Evolutionary conservation across 345 rosid species (phyloP).

Genomic region (Mallotus nudiflorus): DNA sequence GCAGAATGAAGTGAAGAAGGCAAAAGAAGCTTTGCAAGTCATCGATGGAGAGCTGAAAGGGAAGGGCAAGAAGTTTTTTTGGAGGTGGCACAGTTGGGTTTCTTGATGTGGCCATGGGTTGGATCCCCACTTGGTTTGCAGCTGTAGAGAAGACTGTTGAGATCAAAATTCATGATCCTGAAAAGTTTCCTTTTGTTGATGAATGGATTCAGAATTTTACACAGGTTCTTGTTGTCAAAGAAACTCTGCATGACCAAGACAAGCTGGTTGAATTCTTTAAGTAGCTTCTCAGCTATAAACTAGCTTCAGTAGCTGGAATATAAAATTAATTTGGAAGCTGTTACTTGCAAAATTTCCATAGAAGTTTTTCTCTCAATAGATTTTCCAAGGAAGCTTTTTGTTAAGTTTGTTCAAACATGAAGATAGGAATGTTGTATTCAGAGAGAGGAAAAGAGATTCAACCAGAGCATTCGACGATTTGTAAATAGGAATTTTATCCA

Average conservation of each 20-base stretch:
- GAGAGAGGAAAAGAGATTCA: too few relatives aligned
- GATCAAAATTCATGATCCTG: neutral
- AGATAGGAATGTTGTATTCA: too few relatives aligned
- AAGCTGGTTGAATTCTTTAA: neutral
- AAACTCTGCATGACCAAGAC: neutral
- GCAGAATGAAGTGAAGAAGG: slow-evolving; percentile 8
- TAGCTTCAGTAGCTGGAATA: neutral
- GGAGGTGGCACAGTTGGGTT: slow-evolving; percentile 19
- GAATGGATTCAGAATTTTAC: slow-evolving; percentile 14
- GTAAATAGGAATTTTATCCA: too few relatives aligned
- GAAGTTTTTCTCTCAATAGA: too few relatives aligned
- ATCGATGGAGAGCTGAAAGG: slow-evolving; percentile 13
- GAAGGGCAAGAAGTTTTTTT: slow-evolving; percentile 11
- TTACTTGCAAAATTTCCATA: too few relatives aligned
- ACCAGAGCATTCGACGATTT: too few relatives aligned
- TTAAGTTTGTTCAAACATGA: too few relatives aligned
- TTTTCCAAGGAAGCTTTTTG: too few relatives aligned
- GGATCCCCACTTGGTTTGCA: slow-evolving; percentile 7
- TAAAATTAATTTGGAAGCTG: too few relatives aligned
- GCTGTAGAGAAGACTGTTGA: neutral
- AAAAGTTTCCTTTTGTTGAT: neutral
- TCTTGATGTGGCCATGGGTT: slow-evolving; percentile 14
- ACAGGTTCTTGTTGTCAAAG: neutral
- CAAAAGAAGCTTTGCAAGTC: slow-evolving; percentile 9
- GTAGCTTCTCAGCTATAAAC: neutral